Percentiles rank a stretch among this genome's conserved stretches.
Conservation (phyloP, 805 yeast genomes). For the Pichia occidentalis region DNA sequence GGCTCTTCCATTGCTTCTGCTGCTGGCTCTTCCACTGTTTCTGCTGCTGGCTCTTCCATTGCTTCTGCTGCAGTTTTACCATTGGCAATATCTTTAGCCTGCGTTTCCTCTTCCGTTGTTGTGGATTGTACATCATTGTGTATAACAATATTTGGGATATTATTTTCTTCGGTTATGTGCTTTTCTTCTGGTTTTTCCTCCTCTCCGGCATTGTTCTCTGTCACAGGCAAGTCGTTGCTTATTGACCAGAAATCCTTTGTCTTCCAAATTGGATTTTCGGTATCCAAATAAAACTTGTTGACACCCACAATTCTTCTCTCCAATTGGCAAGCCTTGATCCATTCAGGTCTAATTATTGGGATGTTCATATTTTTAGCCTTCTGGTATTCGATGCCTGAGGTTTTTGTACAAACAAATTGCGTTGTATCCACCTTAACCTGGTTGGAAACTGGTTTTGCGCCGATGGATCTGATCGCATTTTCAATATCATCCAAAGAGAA, state of each 20-base stretch:
- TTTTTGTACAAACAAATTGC: conserved; percentile 76
- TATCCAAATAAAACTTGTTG: conserved; percentile 70
- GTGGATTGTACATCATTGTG: neutral
- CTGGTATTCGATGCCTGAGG: conserved; percentile 56
- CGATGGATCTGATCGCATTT: conserved; percentile 58
- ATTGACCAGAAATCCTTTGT: conserved; percentile 38
- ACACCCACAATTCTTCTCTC: conserved; percentile 92
- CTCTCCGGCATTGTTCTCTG: neutral
- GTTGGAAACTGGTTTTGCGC: conserved; percentile 72
- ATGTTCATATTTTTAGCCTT: conserved; percentile 81
- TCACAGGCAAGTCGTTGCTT: neutral
- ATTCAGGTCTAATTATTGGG: conserved; percentile 93
- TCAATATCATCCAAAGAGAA: conserved; percentile 53
- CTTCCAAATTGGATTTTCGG: conserved; percentile 36
- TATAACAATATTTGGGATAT: neutral
- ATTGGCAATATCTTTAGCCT: conserved; percentile 1
- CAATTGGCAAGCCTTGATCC: conserved; percentile 89
- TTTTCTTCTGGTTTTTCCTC: neutral
- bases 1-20: conserved; percentile 3
- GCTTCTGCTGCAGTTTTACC: neutral
- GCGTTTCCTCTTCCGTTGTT: conserved; percentile 1
- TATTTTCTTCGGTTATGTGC: neutral
- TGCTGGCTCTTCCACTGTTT: conserved; percentile 6
- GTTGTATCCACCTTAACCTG: conserved; percentile 86
- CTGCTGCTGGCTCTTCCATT: conserved; percentile 7